Conservation (phyloP, 768 basidiomycete species). For the Hygrocybe coccinea region DNA sequence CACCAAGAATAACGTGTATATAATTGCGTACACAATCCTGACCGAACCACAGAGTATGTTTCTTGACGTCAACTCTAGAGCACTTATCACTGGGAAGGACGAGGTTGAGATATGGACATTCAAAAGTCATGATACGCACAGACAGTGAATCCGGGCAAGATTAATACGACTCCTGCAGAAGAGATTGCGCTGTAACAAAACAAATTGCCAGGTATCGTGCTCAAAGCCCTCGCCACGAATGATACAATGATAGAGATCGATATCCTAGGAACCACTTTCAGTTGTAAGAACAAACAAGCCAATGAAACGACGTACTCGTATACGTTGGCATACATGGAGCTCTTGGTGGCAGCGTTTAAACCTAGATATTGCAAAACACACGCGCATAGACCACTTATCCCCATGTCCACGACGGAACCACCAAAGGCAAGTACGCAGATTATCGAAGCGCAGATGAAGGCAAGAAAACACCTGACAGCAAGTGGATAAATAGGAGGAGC, state of each 20-base stretch:
- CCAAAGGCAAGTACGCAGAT: slow-evolving; percentile 83
- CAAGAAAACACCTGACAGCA: slow-evolving; percentile 62
- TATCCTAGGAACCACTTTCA: slow-evolving; percentile 46
- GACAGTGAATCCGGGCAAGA: slow-evolving; percentile 83
- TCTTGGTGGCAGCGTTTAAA: slow-evolving; percentile 76
- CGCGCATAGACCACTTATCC: slow-evolving; percentile 68
- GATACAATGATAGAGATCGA: slow-evolving; percentile 80
- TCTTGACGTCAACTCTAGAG: slow-evolving; percentile 75
- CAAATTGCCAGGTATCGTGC: slow-evolving; percentile 64
- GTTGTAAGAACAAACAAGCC: neutral
- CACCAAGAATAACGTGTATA: slow-evolving; percentile 79
- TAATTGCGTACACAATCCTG: slow-evolving; percentile 79
- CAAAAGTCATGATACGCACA: slow-evolving; percentile 40
- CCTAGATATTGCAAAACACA: slow-evolving; percentile 74
- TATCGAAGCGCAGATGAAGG: slow-evolving; percentile 72
- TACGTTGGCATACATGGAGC: slow-evolving; percentile 88
- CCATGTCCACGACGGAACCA: slow-evolving; percentile 77
- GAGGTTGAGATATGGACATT: neutral
- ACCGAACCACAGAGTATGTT: slow-evolving; percentile 80
- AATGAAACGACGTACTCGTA: slow-evolving; percentile 66
- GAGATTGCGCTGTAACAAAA: slow-evolving; percentile 92
- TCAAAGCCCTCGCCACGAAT: slow-evolving; percentile 73
- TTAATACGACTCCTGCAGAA: slow-evolving; percentile 84
- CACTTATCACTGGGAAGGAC: slow-evolving; percentile 54
- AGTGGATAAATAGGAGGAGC: slow-evolving; percentile 66